These are phyloP conservation scores for Teunomyces atbi DNA, from an alignment of 805 yeast genomes.

Conservation along the genomic window DNA sequence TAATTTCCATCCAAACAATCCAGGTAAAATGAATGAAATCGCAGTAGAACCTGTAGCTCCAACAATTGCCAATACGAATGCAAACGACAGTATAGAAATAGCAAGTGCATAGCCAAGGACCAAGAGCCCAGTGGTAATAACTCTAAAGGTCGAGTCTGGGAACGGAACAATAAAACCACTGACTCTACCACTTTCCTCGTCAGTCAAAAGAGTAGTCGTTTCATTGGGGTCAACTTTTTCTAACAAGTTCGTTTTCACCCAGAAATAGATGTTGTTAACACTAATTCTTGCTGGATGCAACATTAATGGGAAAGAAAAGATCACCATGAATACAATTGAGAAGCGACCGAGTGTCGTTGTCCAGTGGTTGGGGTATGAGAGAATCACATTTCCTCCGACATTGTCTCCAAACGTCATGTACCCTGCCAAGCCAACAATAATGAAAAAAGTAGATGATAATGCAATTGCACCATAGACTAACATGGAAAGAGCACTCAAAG, in stretches of 20 bases:
- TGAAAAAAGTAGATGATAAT: slow-evolving; percentile 60
- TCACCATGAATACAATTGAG: slow-evolving; percentile 76
- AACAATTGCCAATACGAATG: slow-evolving; percentile 78
- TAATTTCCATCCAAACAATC: slow-evolving; percentile 75
- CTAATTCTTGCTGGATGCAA: slow-evolving; percentile 89
- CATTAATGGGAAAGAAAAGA: slow-evolving; percentile 85
- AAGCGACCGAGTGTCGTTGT: slow-evolving; percentile 77
- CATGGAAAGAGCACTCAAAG: slow-evolving; percentile 43
- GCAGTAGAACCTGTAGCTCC: slow-evolving; percentile 95
- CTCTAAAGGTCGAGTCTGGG: slow-evolving; percentile 21
- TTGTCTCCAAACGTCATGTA: slow-evolving; percentile 83
- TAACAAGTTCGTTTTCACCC: slow-evolving; percentile 24
- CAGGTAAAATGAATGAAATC: slow-evolving; percentile 87
- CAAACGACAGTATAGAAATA: slow-evolving; percentile 66
- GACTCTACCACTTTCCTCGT: slow-evolving; percentile 5
- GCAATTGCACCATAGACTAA: slow-evolving; percentile 56
- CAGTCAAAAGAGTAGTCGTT: slow-evolving; percentile 13
- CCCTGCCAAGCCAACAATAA: slow-evolving; percentile 76
- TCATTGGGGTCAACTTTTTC: slow-evolving; percentile 6
- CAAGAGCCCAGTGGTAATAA: slow-evolving; percentile 37
- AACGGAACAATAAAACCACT: slow-evolving; percentile 23
- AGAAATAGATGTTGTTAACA: slow-evolving; percentile 65
- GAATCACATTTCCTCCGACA: slow-evolving; percentile 76
- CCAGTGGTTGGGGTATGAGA: slow-evolving; percentile 59
- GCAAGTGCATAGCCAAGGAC: slow-evolving; percentile 62